These are phyloP conservation scores for Picochlorum sp. DNA, from an alignment of 139 green algal species.

Conservation along the genomic window DNA sequence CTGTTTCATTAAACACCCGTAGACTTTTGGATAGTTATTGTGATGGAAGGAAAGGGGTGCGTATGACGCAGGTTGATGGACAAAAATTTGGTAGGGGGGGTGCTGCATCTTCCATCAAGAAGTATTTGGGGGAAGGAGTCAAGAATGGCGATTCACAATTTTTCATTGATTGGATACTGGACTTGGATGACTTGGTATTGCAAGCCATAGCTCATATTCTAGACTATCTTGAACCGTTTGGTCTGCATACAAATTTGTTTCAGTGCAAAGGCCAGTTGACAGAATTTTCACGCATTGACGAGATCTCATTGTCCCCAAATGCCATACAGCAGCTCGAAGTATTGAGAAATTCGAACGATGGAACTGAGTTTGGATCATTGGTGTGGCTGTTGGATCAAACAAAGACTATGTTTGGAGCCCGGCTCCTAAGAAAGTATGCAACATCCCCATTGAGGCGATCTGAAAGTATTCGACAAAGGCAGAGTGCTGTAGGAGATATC, in stretches of 20 bases:
- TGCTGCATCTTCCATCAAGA: background rate
- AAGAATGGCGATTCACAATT: background rate
- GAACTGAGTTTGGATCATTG: constrained; percentile 50
- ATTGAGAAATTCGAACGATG: constrained; percentile 27
- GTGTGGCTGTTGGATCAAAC: constrained; percentile 77
- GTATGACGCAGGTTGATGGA: background rate
- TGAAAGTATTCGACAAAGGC: constrained; percentile 39
- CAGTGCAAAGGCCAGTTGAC: constrained; percentile 14
- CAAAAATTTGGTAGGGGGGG: background rate
- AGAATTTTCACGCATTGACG: constrained; percentile 9
- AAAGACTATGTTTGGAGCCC: constrained; percentile 46
- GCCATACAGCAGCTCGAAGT: constrained; percentile 41
- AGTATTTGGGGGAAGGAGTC: background rate
- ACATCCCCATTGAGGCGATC: constrained; percentile 42
- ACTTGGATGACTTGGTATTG: constrained; percentile 46
- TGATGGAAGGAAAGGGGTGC: background rate
- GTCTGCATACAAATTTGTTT: constrained; percentile 51
- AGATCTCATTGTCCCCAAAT: constrained; percentile 27
- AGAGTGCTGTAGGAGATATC: constrained; percentile 73
- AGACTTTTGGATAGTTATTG: constrained; percentile 25
- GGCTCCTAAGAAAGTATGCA: constrained; percentile 72
- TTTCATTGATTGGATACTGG: constrained; percentile 26
- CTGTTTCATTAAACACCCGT: constrained; percentile 28
- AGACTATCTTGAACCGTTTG: constrained; percentile 57
- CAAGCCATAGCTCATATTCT: constrained; percentile 46